phyloP scores from a whole-genome alignment of 768 basidiomycete genomes.

The Termitomyces sp. region DNA sequence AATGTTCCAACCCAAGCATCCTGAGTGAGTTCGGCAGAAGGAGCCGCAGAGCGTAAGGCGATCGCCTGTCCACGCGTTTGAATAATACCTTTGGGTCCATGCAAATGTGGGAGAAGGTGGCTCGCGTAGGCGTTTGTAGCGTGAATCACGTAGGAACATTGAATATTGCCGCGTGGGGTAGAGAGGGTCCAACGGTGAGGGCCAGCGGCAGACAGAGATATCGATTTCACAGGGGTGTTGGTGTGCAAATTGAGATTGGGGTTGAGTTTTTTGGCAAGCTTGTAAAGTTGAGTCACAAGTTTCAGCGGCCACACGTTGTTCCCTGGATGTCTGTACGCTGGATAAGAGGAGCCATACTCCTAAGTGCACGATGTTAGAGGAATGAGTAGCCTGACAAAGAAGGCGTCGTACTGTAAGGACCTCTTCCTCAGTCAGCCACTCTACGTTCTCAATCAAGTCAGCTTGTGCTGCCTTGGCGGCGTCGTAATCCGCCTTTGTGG shows the following conservation, averaged over 20 bases:
- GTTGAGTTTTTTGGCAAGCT: constrained; percentile 30
- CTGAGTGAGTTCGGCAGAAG: constrained; percentile 36
- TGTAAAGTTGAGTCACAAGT: constrained; percentile 66
- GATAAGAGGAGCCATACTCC: constrained; percentile 46
- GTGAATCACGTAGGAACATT: constrained; percentile 68
- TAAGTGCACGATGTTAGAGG: constrained; percentile 12
- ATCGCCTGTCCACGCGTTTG: constrained; percentile 73
- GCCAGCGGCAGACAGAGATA: constrained; percentile 21
- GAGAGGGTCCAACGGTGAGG: constrained; percentile 47
- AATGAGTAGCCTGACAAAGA: background rate
- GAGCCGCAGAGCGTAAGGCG: constrained; percentile 36
- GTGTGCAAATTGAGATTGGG: constrained; percentile 61
- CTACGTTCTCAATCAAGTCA: constrained; percentile 35
- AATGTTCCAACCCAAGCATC: constrained; percentile 47
- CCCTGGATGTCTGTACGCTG: constrained; percentile 49
- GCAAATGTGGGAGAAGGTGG: constrained; percentile 69
- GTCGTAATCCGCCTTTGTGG: constrained; percentile 42
- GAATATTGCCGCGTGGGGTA: constrained; percentile 66
- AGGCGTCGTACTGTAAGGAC: constrained; percentile 40
- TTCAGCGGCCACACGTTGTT: constrained; percentile 81
- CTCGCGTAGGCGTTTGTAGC: constrained; percentile 86
- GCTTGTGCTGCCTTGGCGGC: constrained; percentile 54
- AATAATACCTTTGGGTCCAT: constrained; percentile 52
- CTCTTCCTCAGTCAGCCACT: constrained; percentile 46
- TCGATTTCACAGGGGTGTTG: constrained; percentile 61